phyloP scores from a whole-genome alignment of 2,329 filamentous ascomycete species.

The Fusarium compactum region DNA sequence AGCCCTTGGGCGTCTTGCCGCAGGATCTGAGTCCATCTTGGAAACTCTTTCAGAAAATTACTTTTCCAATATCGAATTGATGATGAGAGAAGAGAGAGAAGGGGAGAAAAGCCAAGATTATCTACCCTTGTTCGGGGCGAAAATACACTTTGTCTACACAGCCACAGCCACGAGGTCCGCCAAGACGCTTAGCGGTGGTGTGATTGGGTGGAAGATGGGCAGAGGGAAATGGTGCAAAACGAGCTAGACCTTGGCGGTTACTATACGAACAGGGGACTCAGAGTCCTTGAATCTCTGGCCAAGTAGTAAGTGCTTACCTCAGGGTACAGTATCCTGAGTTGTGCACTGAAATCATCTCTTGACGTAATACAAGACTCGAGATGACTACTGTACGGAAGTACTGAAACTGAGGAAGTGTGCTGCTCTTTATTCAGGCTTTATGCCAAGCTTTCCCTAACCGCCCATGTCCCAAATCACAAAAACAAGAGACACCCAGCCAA shows the following conservation, averaged over 20 bases:
- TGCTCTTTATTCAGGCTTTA: background rate
- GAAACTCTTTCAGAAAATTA: background rate
- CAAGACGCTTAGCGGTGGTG: conserved; percentile 5
- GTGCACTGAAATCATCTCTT: background rate
- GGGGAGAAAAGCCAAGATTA: conserved; percentile 28
- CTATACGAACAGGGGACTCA: background rate
- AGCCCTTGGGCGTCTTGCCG: conserved; percentile 28
- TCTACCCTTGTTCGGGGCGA: conserved; percentile 7
- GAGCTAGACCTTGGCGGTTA: conserved; percentile 11
- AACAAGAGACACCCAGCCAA: background rate
- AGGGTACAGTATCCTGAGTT: background rate
- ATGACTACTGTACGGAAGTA: background rate
- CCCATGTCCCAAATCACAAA: conserved; percentile 15
- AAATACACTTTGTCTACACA: conserved; percentile 33
- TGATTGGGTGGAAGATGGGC: conserved; percentile 18
- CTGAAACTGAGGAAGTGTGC: background rate
- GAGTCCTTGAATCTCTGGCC: background rate
- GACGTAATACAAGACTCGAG: background rate
- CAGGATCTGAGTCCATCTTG: conserved; percentile 29
- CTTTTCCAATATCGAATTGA: background rate
- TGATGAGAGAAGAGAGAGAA: conserved; percentile 3
- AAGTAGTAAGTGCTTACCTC: conserved; percentile 1
- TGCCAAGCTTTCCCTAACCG: conserved; percentile 8
- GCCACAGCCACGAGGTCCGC: conserved; percentile 32
- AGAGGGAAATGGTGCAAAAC: background rate